phyloP scores from a whole-genome alignment of 768 basidiomycete species.

The Dictyophora rubrovolvata region DNA sequence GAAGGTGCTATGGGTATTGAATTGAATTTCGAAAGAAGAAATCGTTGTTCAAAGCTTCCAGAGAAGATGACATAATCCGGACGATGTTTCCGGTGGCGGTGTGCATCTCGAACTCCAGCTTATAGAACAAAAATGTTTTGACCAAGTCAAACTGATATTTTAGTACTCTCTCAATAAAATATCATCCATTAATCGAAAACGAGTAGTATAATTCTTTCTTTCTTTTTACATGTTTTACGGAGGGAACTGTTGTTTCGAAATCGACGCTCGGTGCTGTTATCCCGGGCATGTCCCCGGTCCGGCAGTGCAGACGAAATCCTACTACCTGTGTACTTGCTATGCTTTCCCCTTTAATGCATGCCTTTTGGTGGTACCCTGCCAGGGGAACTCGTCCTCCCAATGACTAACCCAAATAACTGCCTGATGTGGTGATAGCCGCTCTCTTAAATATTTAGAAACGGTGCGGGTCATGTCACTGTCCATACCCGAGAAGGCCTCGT shows the following conservation, averaged over 20 bases:
- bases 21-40: too few species aligned
- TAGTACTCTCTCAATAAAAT: too few species aligned
- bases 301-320: too few species aligned
- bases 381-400: constrained; percentile 88
- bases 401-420: constrained; percentile 82
- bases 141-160: too few species aligned
- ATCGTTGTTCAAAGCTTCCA: neutral
- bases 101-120: neutral
- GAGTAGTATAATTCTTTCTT: too few species aligned
- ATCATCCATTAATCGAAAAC: too few species aligned
- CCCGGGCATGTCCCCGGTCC: too few species aligned
- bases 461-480: constrained; percentile 63
- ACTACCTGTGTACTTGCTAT: too few species aligned
- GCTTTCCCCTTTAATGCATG: constrained; percentile 36
- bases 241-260: too few species aligned
- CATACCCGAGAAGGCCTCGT: constrained; percentile 94
- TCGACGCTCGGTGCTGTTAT: too few species aligned
- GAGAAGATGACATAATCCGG: neutral
- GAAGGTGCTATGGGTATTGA: neutral
- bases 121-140: neutral
- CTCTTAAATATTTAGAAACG: constrained; percentile 52
- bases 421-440: constrained; percentile 35
- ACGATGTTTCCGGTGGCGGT: neutral
- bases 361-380: constrained; percentile 32
- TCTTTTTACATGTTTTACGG: too few species aligned